Percentiles rank a stretch among this genome's conserved stretches.
Conservation (phyloP, 768 basidiomycete species). For the Tylopilus subfusipes region DNA sequence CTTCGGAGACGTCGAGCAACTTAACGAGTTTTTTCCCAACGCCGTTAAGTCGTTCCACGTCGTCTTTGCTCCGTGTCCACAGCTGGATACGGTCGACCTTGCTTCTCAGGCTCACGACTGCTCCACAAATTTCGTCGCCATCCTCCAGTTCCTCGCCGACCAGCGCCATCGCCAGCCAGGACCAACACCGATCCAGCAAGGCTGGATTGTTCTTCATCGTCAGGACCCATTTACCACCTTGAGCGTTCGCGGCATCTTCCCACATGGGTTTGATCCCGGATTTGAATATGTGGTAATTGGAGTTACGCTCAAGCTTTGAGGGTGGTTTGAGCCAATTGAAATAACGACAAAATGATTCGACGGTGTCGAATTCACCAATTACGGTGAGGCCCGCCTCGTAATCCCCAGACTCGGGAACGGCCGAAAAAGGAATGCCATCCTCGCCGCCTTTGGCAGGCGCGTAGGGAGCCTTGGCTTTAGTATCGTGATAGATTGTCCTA, state of each 20-base stretch:
- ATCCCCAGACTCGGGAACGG: slow-evolving; percentile 61
- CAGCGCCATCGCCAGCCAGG: slow-evolving; percentile 86
- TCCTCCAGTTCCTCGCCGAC: slow-evolving; percentile 65
- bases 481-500: slow-evolving; percentile 91
- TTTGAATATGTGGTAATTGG: slow-evolving; percentile 96
- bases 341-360: slow-evolving; percentile 86
- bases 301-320: slow-evolving; percentile 81
- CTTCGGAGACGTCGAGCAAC: slow-evolving; percentile 78
- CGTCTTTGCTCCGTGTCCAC: slow-evolving; percentile 85
- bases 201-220: slow-evolving; percentile 84
- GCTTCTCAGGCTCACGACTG: slow-evolving; percentile 81
- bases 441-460: slow-evolving; percentile 18
- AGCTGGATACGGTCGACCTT: slow-evolving; percentile 90
- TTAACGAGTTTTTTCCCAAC: slow-evolving; percentile 84
- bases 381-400: slow-evolving; percentile 86
- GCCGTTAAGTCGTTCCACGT: slow-evolving; percentile 78
- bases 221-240: slow-evolving; percentile 93
- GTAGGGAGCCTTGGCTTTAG: slow-evolving; percentile 64
- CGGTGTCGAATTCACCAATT: slow-evolving; percentile 88
- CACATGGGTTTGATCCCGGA: slow-evolving; percentile 95
- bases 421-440: slow-evolving; percentile 29
- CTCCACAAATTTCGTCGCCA: slow-evolving; percentile 75
- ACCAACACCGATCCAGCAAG: slow-evolving; percentile 85
- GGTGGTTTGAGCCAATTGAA: slow-evolving; percentile 95
- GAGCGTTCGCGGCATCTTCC: slow-evolving; percentile 90